phyloP scores from a whole-genome alignment of 805 yeast species.

The Wickerhamomyces silvicola region DNA sequence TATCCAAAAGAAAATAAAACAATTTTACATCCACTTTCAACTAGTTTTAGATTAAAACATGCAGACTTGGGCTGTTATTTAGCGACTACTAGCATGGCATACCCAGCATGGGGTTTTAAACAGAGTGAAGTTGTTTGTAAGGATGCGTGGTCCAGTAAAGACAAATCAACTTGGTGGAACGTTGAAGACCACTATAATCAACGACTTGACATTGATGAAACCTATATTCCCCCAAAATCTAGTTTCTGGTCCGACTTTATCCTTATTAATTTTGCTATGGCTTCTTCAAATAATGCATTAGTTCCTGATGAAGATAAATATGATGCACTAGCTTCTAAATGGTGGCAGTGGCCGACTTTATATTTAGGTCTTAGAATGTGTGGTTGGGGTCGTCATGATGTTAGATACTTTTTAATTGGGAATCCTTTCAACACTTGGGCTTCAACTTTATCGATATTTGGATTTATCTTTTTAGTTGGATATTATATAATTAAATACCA shows the following conservation, averaged over 20 bases:
- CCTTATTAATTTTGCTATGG: conserved; percentile 75
- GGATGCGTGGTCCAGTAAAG: conserved; percentile 46
- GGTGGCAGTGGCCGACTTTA: conserved; percentile 86
- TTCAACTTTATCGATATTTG: conserved; percentile 49
- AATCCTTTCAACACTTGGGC: conserved; percentile 75
- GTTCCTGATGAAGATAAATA: conserved; percentile 72
- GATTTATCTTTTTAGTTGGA: conserved; percentile 37
- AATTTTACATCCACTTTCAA: conserved; percentile 67
- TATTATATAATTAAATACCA: conserved; percentile 52
- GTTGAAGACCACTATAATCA: conserved; percentile 64
- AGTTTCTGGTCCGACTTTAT: conserved; percentile 69
- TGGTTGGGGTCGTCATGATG: conserved; percentile 52
- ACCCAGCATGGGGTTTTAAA: conserved; percentile 81
- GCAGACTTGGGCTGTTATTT: conserved; percentile 64
- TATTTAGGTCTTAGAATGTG: conserved; percentile 70
- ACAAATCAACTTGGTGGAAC: conserved; percentile 87
- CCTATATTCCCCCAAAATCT: conserved; percentile 54
- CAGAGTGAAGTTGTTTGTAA: conserved; percentile 79
- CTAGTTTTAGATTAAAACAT: conserved; percentile 64
- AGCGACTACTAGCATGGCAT: conserved; percentile 62
- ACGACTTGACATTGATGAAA: conserved; percentile 47
- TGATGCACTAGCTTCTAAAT: conserved; percentile 61
- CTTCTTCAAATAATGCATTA: conserved; percentile 76
- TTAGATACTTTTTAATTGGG: conserved; percentile 64
- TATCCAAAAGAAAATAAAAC: conserved; percentile 42